Percentiles rank a stretch among this genome's conserved stretches.
Evolutionary conservation across 257 asterid species (phyloP).

Genomic region (Echium plantagineum): DNA sequence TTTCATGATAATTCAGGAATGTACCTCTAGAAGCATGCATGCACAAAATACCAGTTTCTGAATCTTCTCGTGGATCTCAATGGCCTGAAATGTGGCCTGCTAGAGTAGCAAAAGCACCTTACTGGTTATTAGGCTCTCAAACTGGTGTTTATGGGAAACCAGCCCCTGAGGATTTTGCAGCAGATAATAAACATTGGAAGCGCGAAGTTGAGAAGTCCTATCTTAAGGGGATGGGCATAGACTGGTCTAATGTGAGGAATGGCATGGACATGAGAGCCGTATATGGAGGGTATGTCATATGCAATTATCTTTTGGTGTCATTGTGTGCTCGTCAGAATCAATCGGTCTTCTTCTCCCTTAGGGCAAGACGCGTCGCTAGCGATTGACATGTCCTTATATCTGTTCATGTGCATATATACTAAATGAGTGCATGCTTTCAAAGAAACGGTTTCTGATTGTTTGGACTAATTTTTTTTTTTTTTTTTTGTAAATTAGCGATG

Average conservation of each 20-base stretch:
- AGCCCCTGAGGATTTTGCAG: constrained; percentile 73
- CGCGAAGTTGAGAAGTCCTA: constrained; percentile 73
- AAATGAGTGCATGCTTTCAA: neutral
- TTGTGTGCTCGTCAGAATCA: neutral
- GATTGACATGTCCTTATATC: neutral
- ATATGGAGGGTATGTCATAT: constrained; percentile 65
- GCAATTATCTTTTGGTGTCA: neutral
- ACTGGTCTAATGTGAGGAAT: constrained; percentile 90
- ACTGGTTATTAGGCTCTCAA: constrained; percentile 72
- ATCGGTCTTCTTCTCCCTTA: neutral
- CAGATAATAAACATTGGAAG: constrained; percentile 84
- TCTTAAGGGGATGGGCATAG: constrained; percentile 67
- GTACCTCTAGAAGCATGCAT: constrained; percentile 87
- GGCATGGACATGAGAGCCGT: constrained; percentile 97
- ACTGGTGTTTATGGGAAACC: constrained; percentile 93
- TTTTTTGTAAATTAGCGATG: too few relatives aligned
- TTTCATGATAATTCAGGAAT: constrained; percentile 39
- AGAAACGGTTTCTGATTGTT: too few relatives aligned
- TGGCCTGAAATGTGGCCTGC: constrained; percentile 93
- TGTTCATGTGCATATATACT: neutral
- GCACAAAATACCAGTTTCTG: constrained; percentile 65
- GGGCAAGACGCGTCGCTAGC: too few relatives aligned
- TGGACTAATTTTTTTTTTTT: too few relatives aligned
- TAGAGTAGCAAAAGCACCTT: constrained; percentile 56
- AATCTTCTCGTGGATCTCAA: constrained; percentile 70